Base-by-base conservation (phyloP, 1,139 yeast genomes). In the Diutina mesorugosa region DNA sequence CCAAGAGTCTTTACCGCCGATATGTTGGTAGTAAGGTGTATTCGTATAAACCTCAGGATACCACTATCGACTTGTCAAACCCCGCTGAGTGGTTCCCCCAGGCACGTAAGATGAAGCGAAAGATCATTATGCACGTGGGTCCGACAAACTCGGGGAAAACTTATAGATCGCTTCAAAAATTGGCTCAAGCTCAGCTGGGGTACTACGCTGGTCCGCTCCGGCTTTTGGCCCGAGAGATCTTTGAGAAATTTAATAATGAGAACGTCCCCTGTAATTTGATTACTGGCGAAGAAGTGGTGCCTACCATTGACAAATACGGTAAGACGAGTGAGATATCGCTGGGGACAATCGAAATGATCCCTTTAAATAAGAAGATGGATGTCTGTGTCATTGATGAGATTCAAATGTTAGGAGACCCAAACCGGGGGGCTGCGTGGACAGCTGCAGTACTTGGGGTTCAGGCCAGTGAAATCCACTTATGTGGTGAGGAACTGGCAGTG, bases 121-220 rank as follows among this genome's bases (percentile, higher is more conserved):
- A 86, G 58, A 78, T 93, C 53, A 78, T 85, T 26, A 80, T 95
- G 83, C 99, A 93, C 67, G 90, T 93, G 21, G 99, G 99, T 0
- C 99, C 99, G 0, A 93, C 99, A 0, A 93, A 93, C 67, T 85
- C 95, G 62, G 99, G 99, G n/a, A 93, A 93, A 65, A 93, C 99
- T 0, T 87, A 88, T 66, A 79, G 81, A 55, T 96, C 98, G 0
- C 72, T 93, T 52, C 78, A 86, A 64, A 78, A 83, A 57, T 74
- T 93, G 53, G 83, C 83, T 61, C 64, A 69, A n/a, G 83, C 91
- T 9, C 76, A 80, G 48, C 78, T 85, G n/a, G 99, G 99, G 0
- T 88, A 87, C 63, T 93, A 87, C 68, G 98, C 98, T 0, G 99
- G 99, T 0, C 99, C 99, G 0, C 72, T 93, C 55, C 75, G 99